Conservation (phyloP, 176 grass and related monocot species). For the Carex littledalei region DNA sequence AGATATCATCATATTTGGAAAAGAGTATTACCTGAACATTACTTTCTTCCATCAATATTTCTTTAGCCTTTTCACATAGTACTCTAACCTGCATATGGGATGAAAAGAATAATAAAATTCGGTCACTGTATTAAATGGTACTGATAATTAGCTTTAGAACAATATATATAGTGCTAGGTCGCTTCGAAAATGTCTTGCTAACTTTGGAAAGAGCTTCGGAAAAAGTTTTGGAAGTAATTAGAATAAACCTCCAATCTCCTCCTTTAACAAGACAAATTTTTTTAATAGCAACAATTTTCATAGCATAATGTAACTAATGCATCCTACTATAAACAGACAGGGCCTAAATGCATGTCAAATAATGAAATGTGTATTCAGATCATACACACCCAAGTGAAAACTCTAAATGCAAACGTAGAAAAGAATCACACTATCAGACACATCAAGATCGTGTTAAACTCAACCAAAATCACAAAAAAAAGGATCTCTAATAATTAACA, state of each 20-base stretch:
- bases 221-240: neutral
- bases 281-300: neutral
- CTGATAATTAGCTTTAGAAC: neutral
- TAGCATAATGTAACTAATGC: neutral
- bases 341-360: neutral
- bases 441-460: neutral
- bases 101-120: neutral
- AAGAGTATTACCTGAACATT: conserved; percentile 40
- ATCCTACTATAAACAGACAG: neutral
- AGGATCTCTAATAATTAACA: neutral
- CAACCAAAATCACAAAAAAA: neutral
- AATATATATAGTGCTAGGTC: too few relatives aligned
- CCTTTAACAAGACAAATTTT: neutral
- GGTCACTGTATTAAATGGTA: neutral
- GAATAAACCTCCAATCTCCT: neutral
- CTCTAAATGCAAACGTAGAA: neutral
- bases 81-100: conserved; percentile 37
- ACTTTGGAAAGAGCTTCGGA: neutral
- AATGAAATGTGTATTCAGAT: neutral
- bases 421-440: neutral
- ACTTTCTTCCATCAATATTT: conserved; percentile 55
- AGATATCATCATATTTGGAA: neutral
- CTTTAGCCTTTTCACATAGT: conserved; percentile 48
- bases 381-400: neutral
- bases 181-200: neutral